Base-by-base conservation (phyloP, 441 rosid species). In the Francoa sonchifolia region DNA sequence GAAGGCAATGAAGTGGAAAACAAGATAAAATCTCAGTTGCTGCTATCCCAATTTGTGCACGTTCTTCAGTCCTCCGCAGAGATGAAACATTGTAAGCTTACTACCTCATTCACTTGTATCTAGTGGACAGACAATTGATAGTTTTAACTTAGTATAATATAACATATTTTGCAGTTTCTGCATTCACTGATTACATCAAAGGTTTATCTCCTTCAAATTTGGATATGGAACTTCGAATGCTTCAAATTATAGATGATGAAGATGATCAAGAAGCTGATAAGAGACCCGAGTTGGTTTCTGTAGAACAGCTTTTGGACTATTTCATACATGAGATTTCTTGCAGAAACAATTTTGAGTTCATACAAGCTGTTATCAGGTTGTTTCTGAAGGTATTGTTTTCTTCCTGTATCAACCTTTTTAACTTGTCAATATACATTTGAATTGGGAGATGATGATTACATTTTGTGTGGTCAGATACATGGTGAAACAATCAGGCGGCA, bases 161-260 rank as follows among this genome's bases (percentile, higher is more conserved):
- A 22, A 12, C n/a, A n/a, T n/a, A 25, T 51, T 18, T 54, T 59
- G 63, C 79, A 86, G 96, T 69, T 66, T 68, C 77, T 17, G 68
- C 57, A 21, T 90, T 90, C 54, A 90, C 96, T 0, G 64, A 79
- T 10, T 79, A 74, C 62, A 54, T 90, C 44, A 81, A 90, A 70
- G 71, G 79, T 40, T 61, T 86, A 61, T 83, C 99, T n/a, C 86
- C 99, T 8, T 76, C 99, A 54, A 73, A 76, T 45, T 63, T 90
- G 63, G 96, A 90, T 42, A 51, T 83, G 73, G 96, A 90, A 61
- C 79, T 90, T 41, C 62, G 95, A 36, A 62, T 90, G 86, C 82
- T 90, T 74, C 90, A 90, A 54, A 83, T 90, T 21, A 69, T 90
- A 55, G 94, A 90, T 47, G 86, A 86, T 19, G 72, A 64, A 6